Evolutionary conservation across 495 filamentous ascomycete species (phyloP).

Genomic region (Astrothelium macrocarpum): DNA sequence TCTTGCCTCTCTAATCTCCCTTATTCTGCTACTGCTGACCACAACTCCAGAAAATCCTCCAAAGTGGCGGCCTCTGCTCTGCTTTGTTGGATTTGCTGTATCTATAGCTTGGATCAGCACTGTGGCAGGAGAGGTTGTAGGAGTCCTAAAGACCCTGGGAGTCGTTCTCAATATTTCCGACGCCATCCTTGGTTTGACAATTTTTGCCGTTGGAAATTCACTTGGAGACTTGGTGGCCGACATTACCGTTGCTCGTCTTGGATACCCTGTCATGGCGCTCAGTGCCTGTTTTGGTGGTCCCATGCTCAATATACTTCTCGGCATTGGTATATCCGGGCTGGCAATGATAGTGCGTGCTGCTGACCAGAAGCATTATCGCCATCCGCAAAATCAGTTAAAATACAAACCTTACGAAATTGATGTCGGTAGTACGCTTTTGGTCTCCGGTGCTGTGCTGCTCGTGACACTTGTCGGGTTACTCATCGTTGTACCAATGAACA

Average conservation of each 20-base stretch:
- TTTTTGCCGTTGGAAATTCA: constrained; percentile 95
- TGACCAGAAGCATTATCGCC: constrained; percentile 43
- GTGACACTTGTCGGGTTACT: constrained; percentile 70
- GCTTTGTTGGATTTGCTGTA: constrained; percentile 85
- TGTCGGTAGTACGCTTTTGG: constrained; percentile 71
- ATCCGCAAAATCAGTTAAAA: constrained; percentile 43
- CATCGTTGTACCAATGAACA: constrained; percentile 71
- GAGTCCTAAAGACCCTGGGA: constrained; percentile 85
- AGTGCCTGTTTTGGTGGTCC: constrained; percentile 94
- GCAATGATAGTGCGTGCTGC: constrained; percentile 66
- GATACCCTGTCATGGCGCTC: constrained; percentile 95
- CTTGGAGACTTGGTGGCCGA: constrained; percentile 92
- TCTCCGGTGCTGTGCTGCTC: constrained; percentile 71
- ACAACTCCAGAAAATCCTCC: constrained; percentile 44
- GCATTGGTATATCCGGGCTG: constrained; percentile 78
- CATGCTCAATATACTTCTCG: constrained; percentile 94
- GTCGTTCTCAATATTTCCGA: constrained; percentile 90
- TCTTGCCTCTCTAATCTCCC: constrained; percentile 53
- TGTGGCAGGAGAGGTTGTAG: constrained; percentile 92
- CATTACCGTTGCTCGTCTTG: constrained; percentile 82
- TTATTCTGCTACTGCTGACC: constrained; percentile 57
- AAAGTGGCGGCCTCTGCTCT: constrained; percentile 62
- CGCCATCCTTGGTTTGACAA: constrained; percentile 87
- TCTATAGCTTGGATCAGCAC: constrained; percentile 92
- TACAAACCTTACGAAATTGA: constrained; percentile 59